phyloP scores from a whole-genome alignment of 1,139 yeast genomes.

The Nakaseomyces nivariensis region DNA sequence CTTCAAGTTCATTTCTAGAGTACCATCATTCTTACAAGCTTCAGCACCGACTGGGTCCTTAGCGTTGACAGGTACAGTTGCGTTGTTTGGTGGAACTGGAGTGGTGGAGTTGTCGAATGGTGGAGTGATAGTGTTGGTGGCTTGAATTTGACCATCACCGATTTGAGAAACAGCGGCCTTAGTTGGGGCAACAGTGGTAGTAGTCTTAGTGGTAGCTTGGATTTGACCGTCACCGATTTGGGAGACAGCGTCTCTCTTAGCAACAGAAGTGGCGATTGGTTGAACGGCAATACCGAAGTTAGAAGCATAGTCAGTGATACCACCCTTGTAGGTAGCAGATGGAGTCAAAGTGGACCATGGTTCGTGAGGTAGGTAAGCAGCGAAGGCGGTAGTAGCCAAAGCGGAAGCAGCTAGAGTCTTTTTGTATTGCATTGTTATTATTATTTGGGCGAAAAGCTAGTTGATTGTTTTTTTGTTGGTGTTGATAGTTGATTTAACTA shows the following conservation, averaged over 20 bases:
- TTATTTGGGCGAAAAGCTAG: neutral
- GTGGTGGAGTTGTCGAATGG: slow-evolving; percentile 1
- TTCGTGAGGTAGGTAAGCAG: slow-evolving; percentile 36
- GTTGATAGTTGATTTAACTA: no score
- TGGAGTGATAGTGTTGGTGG: slow-evolving; percentile 31
- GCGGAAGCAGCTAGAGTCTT: slow-evolving; percentile 27
- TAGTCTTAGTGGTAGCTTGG: slow-evolving; percentile 52
- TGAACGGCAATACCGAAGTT: slow-evolving; percentile 37
- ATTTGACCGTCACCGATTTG: slow-evolving; percentile 53
- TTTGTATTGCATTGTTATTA: slow-evolving; percentile 26
- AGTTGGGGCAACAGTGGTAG: slow-evolving; percentile 39
- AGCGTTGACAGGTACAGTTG: slow-evolving; percentile 8
- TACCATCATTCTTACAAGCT: slow-evolving; percentile 42
- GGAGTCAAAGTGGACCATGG: slow-evolving; percentile 33
- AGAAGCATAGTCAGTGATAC: slow-evolving; percentile 36
- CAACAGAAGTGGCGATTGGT: slow-evolving; percentile 27
- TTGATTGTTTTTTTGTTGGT: neutral
- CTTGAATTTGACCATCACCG: slow-evolving; percentile 52
- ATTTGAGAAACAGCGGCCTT: slow-evolving; percentile 30
- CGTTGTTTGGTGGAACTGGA: slow-evolving; percentile 3
- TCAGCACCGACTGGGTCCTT: slow-evolving; percentile 8
- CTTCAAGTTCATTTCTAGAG: slow-evolving; percentile 46
- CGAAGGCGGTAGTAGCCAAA: slow-evolving; percentile 31
- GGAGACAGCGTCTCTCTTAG: slow-evolving; percentile 33
- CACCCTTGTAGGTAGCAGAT: slow-evolving; percentile 25